Evolutionary conservation across 306 rosid species (phyloP).

Genomic region (Sphenostylis stenocarpa): DNA sequence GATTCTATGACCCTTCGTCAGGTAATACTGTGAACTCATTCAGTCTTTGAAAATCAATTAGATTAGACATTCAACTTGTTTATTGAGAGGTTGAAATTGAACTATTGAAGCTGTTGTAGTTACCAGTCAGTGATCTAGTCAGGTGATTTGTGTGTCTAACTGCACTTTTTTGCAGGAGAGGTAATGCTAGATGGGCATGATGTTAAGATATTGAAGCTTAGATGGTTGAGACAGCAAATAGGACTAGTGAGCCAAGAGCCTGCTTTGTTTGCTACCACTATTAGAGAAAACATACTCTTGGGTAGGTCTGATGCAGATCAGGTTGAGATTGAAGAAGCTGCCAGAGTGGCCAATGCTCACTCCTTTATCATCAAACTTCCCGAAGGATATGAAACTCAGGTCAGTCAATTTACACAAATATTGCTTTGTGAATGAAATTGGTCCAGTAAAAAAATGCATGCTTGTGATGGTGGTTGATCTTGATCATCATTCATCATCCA

Average conservation of each 20-base stretch:
- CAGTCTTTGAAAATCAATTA: not conserved
- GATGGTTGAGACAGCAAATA: slow-evolving; percentile 86
- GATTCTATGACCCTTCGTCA: slow-evolving; percentile 85
- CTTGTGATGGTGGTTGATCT: not conserved
- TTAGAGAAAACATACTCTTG: slow-evolving; percentile 76
- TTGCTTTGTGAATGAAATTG: not conserved
- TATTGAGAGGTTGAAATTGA: not conserved
- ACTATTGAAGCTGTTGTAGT: not conserved
- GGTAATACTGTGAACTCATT: slow-evolving; percentile 41
- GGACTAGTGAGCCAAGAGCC: slow-evolving; percentile 97
- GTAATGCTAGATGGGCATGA: slow-evolving; percentile 83
- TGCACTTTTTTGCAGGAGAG: slow-evolving; percentile 52
- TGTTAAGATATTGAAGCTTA: slow-evolving; percentile 71
- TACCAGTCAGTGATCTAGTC: not conserved
- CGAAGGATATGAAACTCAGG: slow-evolving; percentile 89
- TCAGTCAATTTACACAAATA: slow-evolving; percentile 34
- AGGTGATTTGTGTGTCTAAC: not conserved
- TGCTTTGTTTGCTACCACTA: slow-evolving; percentile 88
- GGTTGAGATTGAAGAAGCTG: slow-evolving; percentile 84
- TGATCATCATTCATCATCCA: slow-evolving; percentile 1
- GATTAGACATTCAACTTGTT: not conserved
- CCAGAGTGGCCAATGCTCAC: slow-evolving; percentile 90
- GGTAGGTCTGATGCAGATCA: slow-evolving; percentile 85
- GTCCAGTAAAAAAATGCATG: not conserved
- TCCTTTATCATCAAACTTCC: slow-evolving; percentile 83